A percentile compares a stretch with the other conserved stretches of the same genome.
Evolutionary conservation across 148 eudicot genomes (phyloP).

Genomic region (Rhododendron ovatum): DNA sequence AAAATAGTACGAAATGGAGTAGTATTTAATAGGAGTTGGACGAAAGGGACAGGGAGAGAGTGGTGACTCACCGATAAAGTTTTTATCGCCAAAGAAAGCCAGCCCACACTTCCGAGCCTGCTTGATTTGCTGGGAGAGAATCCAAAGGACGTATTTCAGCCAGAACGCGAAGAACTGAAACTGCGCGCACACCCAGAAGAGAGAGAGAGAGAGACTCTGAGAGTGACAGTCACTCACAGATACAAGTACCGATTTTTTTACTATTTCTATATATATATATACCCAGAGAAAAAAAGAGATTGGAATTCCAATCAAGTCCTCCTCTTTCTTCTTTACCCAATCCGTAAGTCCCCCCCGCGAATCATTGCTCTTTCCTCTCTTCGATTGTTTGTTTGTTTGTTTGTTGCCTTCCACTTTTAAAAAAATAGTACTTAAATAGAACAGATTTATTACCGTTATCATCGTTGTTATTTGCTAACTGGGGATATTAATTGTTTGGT

Average conservation of each 20-base stretch:
- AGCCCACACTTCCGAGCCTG: constrained; percentile 5
- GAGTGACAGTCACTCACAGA: background rate
- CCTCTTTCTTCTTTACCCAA: constrained; percentile 33
- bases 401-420: background rate
- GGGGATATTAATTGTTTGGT: constrained; percentile 15
- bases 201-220: background rate
- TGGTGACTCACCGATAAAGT: background rate
- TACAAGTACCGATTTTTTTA: background rate
- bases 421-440: background rate
- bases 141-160: constrained; percentile 24
- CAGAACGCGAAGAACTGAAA: constrained; percentile 17
- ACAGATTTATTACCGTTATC: constrained; percentile 28
- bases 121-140: constrained; percentile 23
- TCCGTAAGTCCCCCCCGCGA: constrained; percentile 35
- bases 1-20: background rate
- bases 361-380: constrained; percentile 8
- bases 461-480: background rate
- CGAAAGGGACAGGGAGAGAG: background rate
- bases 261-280: background rate
- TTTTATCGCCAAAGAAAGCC: background rate
- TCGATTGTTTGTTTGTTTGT: background rate
- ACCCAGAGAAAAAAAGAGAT: background rate
- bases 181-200: background rate
- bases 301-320: constrained; percentile 15
- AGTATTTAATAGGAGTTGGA: background rate